A percentile compares a stretch with the other conserved stretches of the same genome.
These are phyloP conservation scores for Trypanosoma theileri DNA, from an alignment of 208 protist genomes.

Conservation along the genomic window DNA sequence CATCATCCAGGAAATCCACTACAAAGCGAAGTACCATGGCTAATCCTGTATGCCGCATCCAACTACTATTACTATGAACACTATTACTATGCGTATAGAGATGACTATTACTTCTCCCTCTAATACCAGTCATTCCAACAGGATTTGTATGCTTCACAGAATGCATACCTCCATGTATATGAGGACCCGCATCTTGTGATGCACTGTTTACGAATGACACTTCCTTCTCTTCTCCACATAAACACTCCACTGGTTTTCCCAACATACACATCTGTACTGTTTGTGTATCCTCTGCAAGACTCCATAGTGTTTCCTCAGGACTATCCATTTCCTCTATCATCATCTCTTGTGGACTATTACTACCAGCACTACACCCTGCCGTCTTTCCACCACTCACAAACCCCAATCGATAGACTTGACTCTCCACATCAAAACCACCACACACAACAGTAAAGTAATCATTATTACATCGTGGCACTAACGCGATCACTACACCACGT, in stretches of 20 bases:
- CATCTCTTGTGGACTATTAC: too few species aligned
- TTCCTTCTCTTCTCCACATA: constrained; percentile 4
- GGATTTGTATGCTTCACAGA: too few species aligned
- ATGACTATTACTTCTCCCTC: background rate
- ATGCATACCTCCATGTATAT: too few species aligned
- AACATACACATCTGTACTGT: constrained; percentile 28
- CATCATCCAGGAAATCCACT: constrained; percentile 31
- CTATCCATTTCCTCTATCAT: constrained; percentile 5
- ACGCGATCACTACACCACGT: constrained; percentile 22
- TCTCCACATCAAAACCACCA: constrained; percentile 23
- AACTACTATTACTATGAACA: background rate
- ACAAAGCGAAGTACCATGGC: constrained; percentile 18
- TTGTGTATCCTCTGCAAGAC: constrained; percentile 24
- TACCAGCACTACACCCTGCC: background rate
- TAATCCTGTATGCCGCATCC: constrained; percentile 25
- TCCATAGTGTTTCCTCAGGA: constrained; percentile 23
- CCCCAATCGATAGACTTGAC: constrained; percentile 19
- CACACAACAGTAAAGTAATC: constrained; percentile 12
- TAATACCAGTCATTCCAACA: too few species aligned
- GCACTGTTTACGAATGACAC: too few species aligned
- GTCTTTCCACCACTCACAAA: constrained; percentile 4
- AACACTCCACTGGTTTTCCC: constrained; percentile 6
- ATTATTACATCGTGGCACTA: constrained; percentile 23
- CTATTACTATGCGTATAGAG: background rate
- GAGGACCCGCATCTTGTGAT: too few species aligned